Percentiles rank a stretch among this genome's conserved stretches.
Conservation (phyloP, 2,329 filamentous ascomycete genomes). For the Penicillium brevicompactum region DNA sequence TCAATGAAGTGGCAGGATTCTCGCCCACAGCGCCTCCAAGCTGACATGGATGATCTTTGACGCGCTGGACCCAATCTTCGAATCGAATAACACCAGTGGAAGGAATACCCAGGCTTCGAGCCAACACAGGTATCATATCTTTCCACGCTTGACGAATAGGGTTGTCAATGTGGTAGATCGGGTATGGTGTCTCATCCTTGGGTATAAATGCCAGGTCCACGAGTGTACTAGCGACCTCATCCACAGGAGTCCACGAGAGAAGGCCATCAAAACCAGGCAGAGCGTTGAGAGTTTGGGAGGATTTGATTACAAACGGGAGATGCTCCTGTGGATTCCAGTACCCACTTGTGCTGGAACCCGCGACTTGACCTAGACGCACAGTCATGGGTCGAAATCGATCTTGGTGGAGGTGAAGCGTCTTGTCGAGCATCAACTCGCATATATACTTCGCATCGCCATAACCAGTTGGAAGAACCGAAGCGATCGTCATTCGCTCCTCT, state of each 20-base stretch:
- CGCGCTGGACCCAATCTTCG: constrained; percentile 43
- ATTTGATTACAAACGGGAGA: constrained; percentile 54
- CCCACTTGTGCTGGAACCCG: constrained; percentile 52
- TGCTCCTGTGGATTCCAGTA: constrained; percentile 60
- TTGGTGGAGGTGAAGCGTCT: constrained; percentile 50
- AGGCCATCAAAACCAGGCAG: constrained; percentile 46
- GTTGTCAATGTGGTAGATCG: constrained; percentile 52
- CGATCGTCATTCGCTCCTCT: constrained; percentile 46
- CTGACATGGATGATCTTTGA: constrained; percentile 20
- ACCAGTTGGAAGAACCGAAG: constrained; percentile 48
- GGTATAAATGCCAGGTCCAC: constrained; percentile 33
- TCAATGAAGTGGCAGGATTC: constrained; percentile 33
- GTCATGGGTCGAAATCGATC: constrained; percentile 47
- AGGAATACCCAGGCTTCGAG: constrained; percentile 36
- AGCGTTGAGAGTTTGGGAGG: constrained; percentile 47
- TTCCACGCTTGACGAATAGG: constrained; percentile 46
- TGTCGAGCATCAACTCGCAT: constrained; percentile 54
- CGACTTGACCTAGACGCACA: constrained; percentile 56
- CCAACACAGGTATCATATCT: constrained; percentile 38
- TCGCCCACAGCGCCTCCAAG: constrained; percentile 16
- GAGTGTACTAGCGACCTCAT: constrained; percentile 40
- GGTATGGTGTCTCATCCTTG: constrained; percentile 20
- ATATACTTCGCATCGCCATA: constrained; percentile 57
- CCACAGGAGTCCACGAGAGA: constrained; percentile 52
- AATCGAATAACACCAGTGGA: constrained; percentile 40